Base-by-base conservation (phyloP, 306 rosid genomes). In the Begonia masoniana region DNA sequence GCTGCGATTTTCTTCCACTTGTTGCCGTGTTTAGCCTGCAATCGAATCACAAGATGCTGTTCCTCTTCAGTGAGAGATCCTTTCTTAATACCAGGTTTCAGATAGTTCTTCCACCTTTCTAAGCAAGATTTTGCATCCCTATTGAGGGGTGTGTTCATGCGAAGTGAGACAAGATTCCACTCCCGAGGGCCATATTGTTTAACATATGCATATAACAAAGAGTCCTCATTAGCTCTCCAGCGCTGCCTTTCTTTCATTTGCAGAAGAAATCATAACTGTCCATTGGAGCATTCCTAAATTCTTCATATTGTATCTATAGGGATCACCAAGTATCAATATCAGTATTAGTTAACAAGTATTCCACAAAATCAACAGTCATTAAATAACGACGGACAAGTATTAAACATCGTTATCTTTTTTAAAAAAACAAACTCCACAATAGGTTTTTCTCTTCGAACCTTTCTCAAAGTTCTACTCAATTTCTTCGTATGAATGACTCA, bases 31-130 rank as follows among this genome's bases (percentile, higher is more conserved):
- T 76, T 85, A 7, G 87, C 88, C 69, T 82, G 92, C 42, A 85
- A 87, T 35, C 69, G 62, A 66, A 85, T 85, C 16, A 85, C 95
- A 14, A 85, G 88, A 13, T 59, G 83, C 59, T 82, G 95, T 58
- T 85, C 95, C 62, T 82, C 92, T 61, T 79, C 88, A 0, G 83
- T 82, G 6, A 85, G 92, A 55, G 95, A 79, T 47, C 92, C 95
- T 65, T 85, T 85, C 79, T 79, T 85, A 50, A 85, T 85, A 10
- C 95, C 88, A 0, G 95, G 95, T 60, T 85, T 85, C 58, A 85
- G 92, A 62, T 85, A 85, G 62, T 82, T 85, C 76, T 85, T 82
- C 95, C 95, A 85, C 88, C 95, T 73, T 65, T 85, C 95, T 73
- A 85, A 73, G 57, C 95, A 85, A 5, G 95, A 85, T 59, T 85